Base-by-base conservation (phyloP, 1,284 basidiomycete genomes). In the Ganoderma boninense region DNA sequence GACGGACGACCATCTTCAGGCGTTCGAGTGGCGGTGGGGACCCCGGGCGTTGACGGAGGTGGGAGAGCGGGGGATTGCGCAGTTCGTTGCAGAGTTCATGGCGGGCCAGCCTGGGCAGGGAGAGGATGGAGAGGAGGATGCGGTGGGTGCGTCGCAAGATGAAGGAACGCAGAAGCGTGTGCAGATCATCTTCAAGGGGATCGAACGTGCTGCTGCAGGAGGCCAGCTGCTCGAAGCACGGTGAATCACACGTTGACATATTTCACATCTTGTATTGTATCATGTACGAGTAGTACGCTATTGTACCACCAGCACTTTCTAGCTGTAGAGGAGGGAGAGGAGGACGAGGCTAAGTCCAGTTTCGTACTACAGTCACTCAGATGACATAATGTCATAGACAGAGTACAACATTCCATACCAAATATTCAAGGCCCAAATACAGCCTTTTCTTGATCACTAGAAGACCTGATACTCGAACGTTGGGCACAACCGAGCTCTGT, bases 1-100 rank as follows among this genome's bases (percentile, higher is more conserved):
- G 16, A 35, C 80, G 49, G 83, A 81, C 44, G 88, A 90, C 23
- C 87, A 87, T 16, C 86, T 84, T 10, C 81, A 82, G 23, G 84
- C 84, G 38, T 91, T 85, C 71, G 92, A 94, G 77, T 95, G 93
- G 93, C 87, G 89, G 7, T 95, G 94, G 93, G 94, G 93, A 3
- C 83, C 85, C 23, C 85, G 94, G n/a, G 90, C 93, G 7, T 83
- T 89, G 57, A 85, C 87, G 62, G 93, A 95, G 79, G 86, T 95
- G 1, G 91, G 92, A 5, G 93, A 95, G 78, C 80, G 84, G 67
- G 87, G 82, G 6, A 32, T 26, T 10, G 69, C 56, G 2, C 80
- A 80, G 63, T 95, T 95, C 72, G 82, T 94, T 0, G 89, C 89
- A 0, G 90, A 93, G 76, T 94, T 95, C 77, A 93, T 95, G 92